Evolutionary conservation across 805 yeast genomes (phyloP), one percentile per base, ranked within the genome.

Genomic region (Cyberlindnera veronae): DNA sequence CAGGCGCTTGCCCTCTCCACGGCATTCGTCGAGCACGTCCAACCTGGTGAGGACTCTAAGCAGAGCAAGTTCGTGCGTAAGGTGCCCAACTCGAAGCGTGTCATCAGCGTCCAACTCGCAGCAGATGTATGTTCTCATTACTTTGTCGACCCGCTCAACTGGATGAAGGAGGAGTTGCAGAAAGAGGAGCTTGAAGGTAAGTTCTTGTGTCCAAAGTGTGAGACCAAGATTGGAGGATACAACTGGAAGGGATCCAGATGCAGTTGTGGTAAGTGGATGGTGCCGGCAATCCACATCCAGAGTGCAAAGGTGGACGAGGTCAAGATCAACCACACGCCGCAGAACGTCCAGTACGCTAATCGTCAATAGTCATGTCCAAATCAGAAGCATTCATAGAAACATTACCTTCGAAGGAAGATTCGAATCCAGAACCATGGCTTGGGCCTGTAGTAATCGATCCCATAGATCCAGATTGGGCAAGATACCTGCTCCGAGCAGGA

Each of bases 171-270:
- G 5, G 96, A 87, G 58, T 65, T 91, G 29, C 79, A 73, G 34
- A 63, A 61, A 12, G 72, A 74, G 50, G 84, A 79, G 37, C 54
- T 93, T 8, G 97, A 91, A 60, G 99, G 99, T 3, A 86, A 84
- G 55, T 78, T 93, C 32, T 60, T 65, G 10, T 93, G 99, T 61
- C 93, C 93, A 3, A 83, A 81, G 55, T 93, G 99, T 66, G 67
- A 68, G 5, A 70, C 84, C 13, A 93, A 91, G 64, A 77, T 93
- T 3, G 99, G 99, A 12, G 89, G 87, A 0, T 93, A 89, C 60
- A 78, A 81, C 46, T 93, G 99, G 99, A 85, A 81, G 54, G 99
- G 99, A 0, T 79, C 91, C 2, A 68, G 95, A 53, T 93, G 99
- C 61, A 79, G 93, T 42, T 93, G 99, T 62, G 97, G 97, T 3